These are phyloP conservation scores for Picochlorum sp. DNA, from an alignment of 139 green algal species.

Conservation along the genomic window DNA sequence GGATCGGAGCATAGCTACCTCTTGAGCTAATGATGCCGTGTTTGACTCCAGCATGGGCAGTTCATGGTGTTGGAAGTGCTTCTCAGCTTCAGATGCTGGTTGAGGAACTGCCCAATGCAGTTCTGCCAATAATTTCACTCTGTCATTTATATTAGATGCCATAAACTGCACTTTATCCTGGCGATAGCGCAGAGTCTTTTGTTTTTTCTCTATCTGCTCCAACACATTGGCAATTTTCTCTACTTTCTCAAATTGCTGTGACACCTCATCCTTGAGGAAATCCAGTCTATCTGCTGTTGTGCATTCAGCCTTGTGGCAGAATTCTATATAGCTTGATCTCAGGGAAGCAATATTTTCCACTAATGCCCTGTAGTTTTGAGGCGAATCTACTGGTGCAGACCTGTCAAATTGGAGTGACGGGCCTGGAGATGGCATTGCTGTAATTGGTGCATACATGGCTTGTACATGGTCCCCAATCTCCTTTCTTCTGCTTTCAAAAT, in stretches of 20 bases:
- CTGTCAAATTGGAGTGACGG: not conserved
- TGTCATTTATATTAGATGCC: constrained; percentile 12
- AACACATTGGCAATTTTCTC: constrained; percentile 1
- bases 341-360: constrained; percentile 15
- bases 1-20: not conserved
- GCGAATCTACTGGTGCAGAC: not conserved
- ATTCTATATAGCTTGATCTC: constrained; percentile 34
- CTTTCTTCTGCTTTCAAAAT: not conserved
- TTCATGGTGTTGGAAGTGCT: constrained; percentile 14
- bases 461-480: not conserved
- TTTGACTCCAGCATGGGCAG: constrained; percentile 27
- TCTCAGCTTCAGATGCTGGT: constrained; percentile 39
- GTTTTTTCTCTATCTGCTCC: not conserved
- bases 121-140: constrained; percentile 38
- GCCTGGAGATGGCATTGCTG: not conserved
- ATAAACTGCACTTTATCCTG: not conserved
- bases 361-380: constrained; percentile 13
- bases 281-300: constrained; percentile 24
- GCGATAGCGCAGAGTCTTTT: constrained; percentile 4
- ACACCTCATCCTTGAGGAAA: not conserved
- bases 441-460: not conserved
- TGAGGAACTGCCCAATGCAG: constrained; percentile 54
- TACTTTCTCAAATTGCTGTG: not conserved
- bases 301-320: constrained; percentile 30
- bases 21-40: not conserved